phyloP scores from a whole-genome alignment of 2,329 filamentous ascomycete species.

The Balansia obtecta region DNA sequence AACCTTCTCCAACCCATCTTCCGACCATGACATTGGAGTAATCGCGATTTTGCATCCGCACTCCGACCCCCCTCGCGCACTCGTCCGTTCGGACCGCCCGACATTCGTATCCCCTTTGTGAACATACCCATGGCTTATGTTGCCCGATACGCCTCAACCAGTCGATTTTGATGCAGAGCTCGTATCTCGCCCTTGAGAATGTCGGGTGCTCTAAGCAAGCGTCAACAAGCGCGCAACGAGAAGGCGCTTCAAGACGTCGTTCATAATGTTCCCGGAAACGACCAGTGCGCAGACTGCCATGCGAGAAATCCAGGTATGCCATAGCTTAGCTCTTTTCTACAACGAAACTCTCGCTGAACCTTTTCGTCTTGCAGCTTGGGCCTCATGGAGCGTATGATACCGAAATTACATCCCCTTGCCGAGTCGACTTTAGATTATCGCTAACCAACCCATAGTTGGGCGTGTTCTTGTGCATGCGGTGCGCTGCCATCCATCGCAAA shows the following conservation, averaged over 20 bases:
- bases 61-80: neutral
- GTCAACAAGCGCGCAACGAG: slow-evolving; percentile 96
- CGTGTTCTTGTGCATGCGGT: slow-evolving; percentile 95
- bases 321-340: neutral
- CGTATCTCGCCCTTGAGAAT: slow-evolving; percentile 28
- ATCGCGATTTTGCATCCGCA: neutral
- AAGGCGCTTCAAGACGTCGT: slow-evolving; percentile 82
- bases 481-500: slow-evolving; percentile 89
- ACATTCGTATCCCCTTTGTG: neutral
- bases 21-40: neutral
- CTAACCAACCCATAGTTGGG: slow-evolving; percentile 52
- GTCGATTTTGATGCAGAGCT: neutral
- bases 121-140: neutral
- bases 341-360: slow-evolving; percentile 14
- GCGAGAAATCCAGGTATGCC: slow-evolving; percentile 77
- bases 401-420: neutral
- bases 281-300: slow-evolving; percentile 85
- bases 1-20: neutral
- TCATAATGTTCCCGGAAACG: slow-evolving; percentile 73
- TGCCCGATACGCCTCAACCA: neutral
- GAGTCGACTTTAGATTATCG: neutral
- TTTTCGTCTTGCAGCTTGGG: slow-evolving; percentile 55
- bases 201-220: slow-evolving; percentile 74
- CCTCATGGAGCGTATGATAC: slow-evolving; percentile 74
- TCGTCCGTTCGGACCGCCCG: neutral